Evolutionary conservation across 2,329 filamentous ascomycete genomes (phyloP).

Genomic region (Cercospora beticola): DNA sequence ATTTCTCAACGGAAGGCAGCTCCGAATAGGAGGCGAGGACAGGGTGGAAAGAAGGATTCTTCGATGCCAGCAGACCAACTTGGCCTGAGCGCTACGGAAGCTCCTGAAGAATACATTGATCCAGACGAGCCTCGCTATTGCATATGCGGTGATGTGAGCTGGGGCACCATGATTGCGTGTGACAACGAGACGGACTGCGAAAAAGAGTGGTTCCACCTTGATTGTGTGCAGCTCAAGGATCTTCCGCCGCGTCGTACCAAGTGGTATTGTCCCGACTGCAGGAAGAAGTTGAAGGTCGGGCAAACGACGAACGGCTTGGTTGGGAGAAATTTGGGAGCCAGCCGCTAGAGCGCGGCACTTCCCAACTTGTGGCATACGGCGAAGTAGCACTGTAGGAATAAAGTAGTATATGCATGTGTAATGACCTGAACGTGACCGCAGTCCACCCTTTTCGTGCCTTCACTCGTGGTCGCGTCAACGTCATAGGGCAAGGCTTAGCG

Average conservation of each 20-base stretch:
- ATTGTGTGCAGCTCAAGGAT: conserved; percentile 68
- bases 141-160: conserved; percentile 75
- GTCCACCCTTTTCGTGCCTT: not conserved
- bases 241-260: conserved; percentile 72
- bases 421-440: not conserved
- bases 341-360: not conserved
- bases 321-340: conserved; percentile 21
- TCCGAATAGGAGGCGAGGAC: conserved; percentile 59
- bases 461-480: not conserved
- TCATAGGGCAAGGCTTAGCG: conserved; percentile 1
- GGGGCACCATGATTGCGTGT: conserved; percentile 79
- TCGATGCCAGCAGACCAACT: conserved; percentile 18
- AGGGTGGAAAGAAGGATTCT: conserved; percentile 22
- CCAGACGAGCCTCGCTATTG: conserved; percentile 76
- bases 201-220: conserved; percentile 81
- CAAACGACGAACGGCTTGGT: conserved; percentile 35
- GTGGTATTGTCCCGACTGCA: conserved; percentile 82
- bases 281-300: conserved; percentile 48
- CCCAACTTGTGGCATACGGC: not conserved
- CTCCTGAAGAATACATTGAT: conserved; percentile 56
- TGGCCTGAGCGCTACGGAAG: conserved; percentile 13
- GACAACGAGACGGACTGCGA: conserved; percentile 77
- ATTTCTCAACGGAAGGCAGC: conserved; percentile 71
- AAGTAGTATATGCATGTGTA: not conserved
- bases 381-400: not conserved